Conservation (phyloP, 495 filamentous ascomycete genomes). For the Talaromyces nanjingensis region DNA sequence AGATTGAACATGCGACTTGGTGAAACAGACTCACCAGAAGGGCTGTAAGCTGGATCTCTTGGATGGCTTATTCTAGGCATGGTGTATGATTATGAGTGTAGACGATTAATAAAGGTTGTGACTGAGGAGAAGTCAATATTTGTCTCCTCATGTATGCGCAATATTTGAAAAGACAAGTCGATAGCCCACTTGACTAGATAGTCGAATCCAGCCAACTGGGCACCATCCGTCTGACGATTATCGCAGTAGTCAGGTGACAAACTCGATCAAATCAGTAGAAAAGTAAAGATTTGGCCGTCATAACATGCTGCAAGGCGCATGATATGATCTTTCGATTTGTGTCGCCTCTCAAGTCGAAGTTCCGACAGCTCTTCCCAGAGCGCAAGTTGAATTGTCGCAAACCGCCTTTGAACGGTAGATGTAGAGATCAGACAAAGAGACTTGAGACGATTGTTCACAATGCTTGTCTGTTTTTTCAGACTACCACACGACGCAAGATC, state of each 20-base stretch:
- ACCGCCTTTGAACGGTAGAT: not conserved
- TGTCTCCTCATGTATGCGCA: not conserved
- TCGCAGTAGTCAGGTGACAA: not conserved
- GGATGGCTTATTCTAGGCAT: constrained; percentile 20
- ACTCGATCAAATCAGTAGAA: not conserved
- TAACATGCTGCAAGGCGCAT: not conserved
- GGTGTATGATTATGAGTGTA: not conserved
- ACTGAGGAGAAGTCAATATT: not conserved
- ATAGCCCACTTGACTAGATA: not conserved
- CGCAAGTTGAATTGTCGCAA: not conserved
- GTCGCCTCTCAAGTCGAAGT: not conserved
- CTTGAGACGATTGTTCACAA: not conserved
- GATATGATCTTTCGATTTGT: not conserved
- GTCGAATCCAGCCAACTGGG: not conserved
- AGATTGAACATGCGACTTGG: not conserved
- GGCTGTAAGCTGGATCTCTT: constrained; percentile 7
- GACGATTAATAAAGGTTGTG: not conserved
- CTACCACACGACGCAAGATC: not conserved
- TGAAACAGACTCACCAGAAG: not conserved
- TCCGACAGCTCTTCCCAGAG: not conserved
- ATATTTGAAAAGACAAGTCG: not conserved
- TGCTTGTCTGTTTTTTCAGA: not conserved
- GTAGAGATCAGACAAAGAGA: not conserved
- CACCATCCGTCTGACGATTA: not conserved
- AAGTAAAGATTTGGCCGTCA: not conserved